Base-by-base conservation (phyloP, 139 green algal species). In the Chlamydomonas asymmetrica region DNA sequence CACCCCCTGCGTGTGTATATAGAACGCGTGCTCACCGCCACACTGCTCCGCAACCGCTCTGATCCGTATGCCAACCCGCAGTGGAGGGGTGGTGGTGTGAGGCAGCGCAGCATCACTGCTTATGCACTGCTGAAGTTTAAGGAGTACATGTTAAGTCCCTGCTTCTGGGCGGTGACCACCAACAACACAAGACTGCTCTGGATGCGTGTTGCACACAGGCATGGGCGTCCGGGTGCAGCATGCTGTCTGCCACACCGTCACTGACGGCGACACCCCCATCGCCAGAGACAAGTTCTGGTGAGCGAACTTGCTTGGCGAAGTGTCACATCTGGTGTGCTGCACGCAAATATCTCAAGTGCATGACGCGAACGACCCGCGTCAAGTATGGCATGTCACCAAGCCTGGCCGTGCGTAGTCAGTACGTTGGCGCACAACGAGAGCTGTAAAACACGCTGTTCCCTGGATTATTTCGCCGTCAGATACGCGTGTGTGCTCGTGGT, bases 141-240 rank as follows among this genome's bases (percentile, higher is more conserved):
- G n/a, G n/a, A n/a, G n/a, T n/a, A n/a, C n/a, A n/a, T n/a, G n/a
- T n/a, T n/a, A n/a, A n/a, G n/a, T n/a, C 45, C 45, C 45, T 52
- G 13, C 13, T 10, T 52, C 45, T 52, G 13, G 18, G 13, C 45
- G 45, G 18, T 25, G 13, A 52, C 45, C 13, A 52, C 13, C 45
- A 16, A 52, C 45, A 52, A 13, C 13, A 13, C 45, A 1, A 25
- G 45, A 16, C 13, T 16, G 18, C 13, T 52, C 18, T 10, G 13
- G 45, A 16, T 52, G 13, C 45, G 45, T 52, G 45, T 25, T 63
- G 56, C 5, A 7, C 38, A 3, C 59, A 77, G 71, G 71, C 59
- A 77, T 77, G 71, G 39, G 22, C 13, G 71, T 77, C 9, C 59
- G 59, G 0, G 71, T 77, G 43, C 59, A 69, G 59, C 59, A 77